Evolutionary conservation across 1,139 yeast species (phyloP), one percentile per base, ranked within the genome.

Genomic region (Protomyces arabidopsidicola): DNA sequence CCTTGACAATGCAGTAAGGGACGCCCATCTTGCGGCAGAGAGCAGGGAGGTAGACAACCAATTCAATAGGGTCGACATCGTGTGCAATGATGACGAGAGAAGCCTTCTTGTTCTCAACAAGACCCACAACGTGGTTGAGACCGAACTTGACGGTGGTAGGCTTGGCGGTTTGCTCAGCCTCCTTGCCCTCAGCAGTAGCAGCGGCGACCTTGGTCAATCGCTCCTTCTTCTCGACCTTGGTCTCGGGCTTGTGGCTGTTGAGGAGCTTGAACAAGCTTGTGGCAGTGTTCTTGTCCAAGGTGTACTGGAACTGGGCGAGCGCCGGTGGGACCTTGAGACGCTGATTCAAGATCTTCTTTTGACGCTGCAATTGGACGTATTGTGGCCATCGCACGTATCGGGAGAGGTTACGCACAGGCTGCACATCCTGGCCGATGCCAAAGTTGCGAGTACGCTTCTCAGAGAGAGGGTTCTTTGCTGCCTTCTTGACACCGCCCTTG

Each of bases 241-340:
- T 88, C 84, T 91, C 98, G 77, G 98, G 98, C 83, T 96, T 87
- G 88, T 91, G 91, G 84, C 90, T 91, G 95, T 90, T 90, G 83
- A 91, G 86, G 76, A 91, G 87, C 84, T 91, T 90, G 85, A 91
- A 88, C 73, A 95, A 84, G 82, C 89, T 96, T 74, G 97, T 83
- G 76, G 98, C 97, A 73, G 97, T 87, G 89, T 91, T 91, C 87
- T 91, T 91, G 86, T 91, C 98, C 79, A 93, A 84, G 75, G 93
- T 87, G 80, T 87, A 82, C 77, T 89, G 89, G 86, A 91, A 93
- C 82, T 93, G 98, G 72, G 98, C 84, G 77, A 91, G 86, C 71
- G 98, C 88, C 76, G 98, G 98, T 72, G 98, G 98, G 76, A 91
- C 98, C 87, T 91, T 91, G 78, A 91, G 86, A 86, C 98, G 90